Evolutionary conservation across 176 grass and related monocot species (phyloP).

Genomic region (Bonia amplexicaulis): DNA sequence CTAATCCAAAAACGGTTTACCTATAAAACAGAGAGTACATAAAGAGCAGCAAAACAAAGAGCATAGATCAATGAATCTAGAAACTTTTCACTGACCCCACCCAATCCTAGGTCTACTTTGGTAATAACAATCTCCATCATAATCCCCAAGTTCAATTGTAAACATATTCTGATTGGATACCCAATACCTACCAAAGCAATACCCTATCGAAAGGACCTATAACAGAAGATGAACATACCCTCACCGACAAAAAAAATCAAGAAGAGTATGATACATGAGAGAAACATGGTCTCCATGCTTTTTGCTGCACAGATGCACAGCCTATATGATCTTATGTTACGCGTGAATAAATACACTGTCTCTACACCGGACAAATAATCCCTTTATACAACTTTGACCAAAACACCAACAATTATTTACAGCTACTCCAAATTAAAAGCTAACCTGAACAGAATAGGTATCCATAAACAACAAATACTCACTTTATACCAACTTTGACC

Average conservation of each 20-base stretch:
- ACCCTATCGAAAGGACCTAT: background rate
- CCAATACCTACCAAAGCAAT: background rate
- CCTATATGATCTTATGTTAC: background rate
- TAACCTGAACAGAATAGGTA: background rate
- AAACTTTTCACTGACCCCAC: background rate
- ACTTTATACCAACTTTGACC: background rate
- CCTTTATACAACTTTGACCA: background rate
- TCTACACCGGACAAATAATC: background rate
- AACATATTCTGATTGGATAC: background rate
- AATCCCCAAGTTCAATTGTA: background rate
- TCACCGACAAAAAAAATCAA: background rate
- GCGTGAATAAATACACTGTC: background rate
- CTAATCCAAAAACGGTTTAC: background rate
- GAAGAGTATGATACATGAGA: background rate
- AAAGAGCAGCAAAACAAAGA: background rate
- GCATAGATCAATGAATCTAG: background rate
- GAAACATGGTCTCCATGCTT: background rate
- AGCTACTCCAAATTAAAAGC: background rate
- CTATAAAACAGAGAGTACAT: background rate
- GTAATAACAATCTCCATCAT: background rate
- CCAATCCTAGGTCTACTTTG: background rate
- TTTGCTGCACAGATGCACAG: background rate
- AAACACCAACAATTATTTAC: background rate
- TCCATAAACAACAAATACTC: background rate
- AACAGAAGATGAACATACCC: background rate